These are phyloP conservation scores for Globisporangium uncinulatum DNA, from an alignment of 352 stramenopile genomes.

Conservation along the genomic window DNA sequence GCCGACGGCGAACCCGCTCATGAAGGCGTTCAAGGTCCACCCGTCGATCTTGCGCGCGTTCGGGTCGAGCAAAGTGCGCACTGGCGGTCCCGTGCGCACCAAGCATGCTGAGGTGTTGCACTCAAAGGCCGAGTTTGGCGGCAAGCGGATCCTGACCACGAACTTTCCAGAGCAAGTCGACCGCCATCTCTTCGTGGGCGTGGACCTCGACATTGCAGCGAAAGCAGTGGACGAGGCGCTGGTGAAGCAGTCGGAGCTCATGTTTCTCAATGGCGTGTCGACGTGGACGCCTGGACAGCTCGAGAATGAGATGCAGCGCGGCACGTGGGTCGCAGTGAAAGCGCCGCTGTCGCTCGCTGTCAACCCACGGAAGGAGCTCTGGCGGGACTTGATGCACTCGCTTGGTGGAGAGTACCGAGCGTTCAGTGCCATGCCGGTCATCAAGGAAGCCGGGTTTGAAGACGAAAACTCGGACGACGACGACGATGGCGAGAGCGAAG, in stretches of 20 bases:
- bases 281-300: constrained; percentile 67
- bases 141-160: constrained; percentile 32
- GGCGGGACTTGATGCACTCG: constrained; percentile 56
- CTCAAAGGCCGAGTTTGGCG: constrained; percentile 41
- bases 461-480: constrained; percentile 31
- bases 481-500: constrained; percentile 7
- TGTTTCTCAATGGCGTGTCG: constrained; percentile 76
- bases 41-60: constrained; percentile 52
- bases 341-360: constrained; percentile 66
- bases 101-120: constrained; percentile 48
- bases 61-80: constrained; percentile 48
- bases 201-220: constrained; percentile 61
- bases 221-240: constrained; percentile 45
- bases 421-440: constrained; percentile 59
- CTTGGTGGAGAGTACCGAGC: constrained; percentile 70
- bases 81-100: constrained; percentile 58
- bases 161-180: constrained; percentile 41
- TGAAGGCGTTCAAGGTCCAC: constrained; percentile 55
- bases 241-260: constrained; percentile 50
- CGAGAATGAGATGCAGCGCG: constrained; percentile 59
- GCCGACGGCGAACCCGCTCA: constrained; percentile 41
- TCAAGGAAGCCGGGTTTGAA: constrained; percentile 27
- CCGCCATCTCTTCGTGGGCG: constrained; percentile 53
- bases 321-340: constrained; percentile 71
- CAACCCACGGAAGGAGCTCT: constrained; percentile 58